phyloP scores from a whole-genome alignment of 2,329 filamentous ascomycete species.

The Hirsutella rhossiliensis region DNA sequence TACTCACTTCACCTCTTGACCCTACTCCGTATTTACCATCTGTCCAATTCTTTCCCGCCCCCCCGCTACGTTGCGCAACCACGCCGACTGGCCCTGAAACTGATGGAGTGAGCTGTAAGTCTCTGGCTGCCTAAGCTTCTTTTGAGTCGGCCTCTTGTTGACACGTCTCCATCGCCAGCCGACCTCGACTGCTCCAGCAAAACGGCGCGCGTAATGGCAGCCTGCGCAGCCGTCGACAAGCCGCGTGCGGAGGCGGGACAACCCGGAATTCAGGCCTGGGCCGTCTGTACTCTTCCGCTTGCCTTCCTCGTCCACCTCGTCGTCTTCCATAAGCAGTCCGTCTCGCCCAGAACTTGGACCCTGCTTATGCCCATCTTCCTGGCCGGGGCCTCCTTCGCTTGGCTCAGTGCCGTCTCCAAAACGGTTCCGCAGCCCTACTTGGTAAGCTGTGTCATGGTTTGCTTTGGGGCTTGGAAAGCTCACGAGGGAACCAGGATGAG shows the following conservation, averaged over 20 bases:
- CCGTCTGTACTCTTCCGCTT: slow-evolving; percentile 1
- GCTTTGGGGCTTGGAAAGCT: slow-evolving; percentile 1
- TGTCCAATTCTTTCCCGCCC: too few relatives aligned
- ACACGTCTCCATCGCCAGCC: too few relatives aligned
- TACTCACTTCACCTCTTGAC: too few relatives aligned
- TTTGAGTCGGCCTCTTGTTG: too few relatives aligned
- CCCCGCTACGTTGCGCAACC: too few relatives aligned
- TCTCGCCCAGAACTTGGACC: not conserved
- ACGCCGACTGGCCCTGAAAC: too few relatives aligned
- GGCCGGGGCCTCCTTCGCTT: slow-evolving; percentile 8
- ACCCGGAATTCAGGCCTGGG: slow-evolving; percentile 2
- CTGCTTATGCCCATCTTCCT: slow-evolving; percentile 8
- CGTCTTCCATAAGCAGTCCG: not conserved
- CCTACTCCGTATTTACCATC: too few relatives aligned
- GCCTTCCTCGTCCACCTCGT: slow-evolving; percentile 2
- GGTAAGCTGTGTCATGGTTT: slow-evolving; percentile 18
- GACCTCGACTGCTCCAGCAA: not conserved
- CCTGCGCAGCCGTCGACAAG: not conserved
- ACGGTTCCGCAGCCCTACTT: slow-evolving; percentile 41
- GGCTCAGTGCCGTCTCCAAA: slow-evolving; percentile 12
- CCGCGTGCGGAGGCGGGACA: not conserved
- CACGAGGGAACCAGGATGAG: slow-evolving; percentile 52
- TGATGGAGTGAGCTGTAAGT: too few relatives aligned
- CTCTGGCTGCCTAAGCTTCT: too few relatives aligned
- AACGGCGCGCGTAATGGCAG: not conserved